Conservation (phyloP, 2,329 filamentous ascomycete species). For the Venturia asperata region DNA sequence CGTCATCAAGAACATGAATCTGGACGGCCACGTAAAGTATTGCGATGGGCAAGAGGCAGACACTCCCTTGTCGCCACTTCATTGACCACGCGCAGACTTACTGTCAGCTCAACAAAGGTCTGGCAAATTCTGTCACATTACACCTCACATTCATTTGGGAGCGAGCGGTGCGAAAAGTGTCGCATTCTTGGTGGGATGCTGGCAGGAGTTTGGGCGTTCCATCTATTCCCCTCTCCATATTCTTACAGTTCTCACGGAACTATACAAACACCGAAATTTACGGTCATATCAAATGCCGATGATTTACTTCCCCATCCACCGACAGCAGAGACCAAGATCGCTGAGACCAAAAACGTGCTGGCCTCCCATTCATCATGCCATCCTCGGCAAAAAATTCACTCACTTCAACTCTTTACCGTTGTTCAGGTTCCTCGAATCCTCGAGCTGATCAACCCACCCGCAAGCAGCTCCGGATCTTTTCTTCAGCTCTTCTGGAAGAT, state of each 20-base stretch:
- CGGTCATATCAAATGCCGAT: not conserved
- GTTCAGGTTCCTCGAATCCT: not conserved
- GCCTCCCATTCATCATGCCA: not conserved
- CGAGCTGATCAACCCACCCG: not conserved
- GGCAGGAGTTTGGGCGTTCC: not conserved
- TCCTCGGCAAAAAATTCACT: not conserved
- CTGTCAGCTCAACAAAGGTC: not conserved
- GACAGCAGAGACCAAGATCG: not conserved
- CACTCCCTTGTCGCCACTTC: constrained; percentile 23
- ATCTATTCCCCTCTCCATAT: no score
- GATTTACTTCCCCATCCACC: not conserved
- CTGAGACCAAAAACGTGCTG: not conserved
- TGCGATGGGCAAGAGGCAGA: constrained; percentile 36
- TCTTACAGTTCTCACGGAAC: not conserved
- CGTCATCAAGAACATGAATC: constrained; percentile 57
- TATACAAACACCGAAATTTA: not conserved
- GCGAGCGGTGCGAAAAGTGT: not conserved
- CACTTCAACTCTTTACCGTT: not conserved
- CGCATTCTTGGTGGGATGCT: not conserved
- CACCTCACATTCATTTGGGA: not conserved
- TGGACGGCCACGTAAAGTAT: constrained; percentile 57
- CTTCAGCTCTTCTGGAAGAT: not conserved
- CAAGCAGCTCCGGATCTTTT: not conserved
- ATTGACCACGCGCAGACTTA: not conserved
- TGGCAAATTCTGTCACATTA: not conserved